Percentiles rank a stretch among this genome's conserved stretches.
Conservation (phyloP, 306 rosid genomes). For the Glycine latifolia region DNA sequence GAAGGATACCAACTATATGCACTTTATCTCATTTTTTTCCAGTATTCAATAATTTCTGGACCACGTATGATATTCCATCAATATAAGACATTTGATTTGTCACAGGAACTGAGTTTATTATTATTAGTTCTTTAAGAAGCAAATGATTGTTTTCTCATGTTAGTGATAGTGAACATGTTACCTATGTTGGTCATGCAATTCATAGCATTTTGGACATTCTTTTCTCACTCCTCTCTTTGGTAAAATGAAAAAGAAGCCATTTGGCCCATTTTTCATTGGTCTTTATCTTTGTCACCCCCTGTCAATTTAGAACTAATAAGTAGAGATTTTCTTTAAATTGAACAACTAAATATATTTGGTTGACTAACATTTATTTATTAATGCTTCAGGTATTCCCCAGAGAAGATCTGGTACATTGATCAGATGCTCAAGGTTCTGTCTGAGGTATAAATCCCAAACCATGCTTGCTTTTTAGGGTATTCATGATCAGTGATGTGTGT, state of each 20-base stretch:
- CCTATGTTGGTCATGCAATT: conserved; percentile 28
- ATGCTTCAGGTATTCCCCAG: conserved; percentile 86
- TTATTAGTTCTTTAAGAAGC: conserved; percentile 28
- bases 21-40: neutral
- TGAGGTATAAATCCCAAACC: conserved; percentile 70
- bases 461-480: conserved; percentile 32
- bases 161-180: conserved; percentile 25
- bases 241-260: conserved; percentile 34
- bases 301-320: conserved; percentile 28
- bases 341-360: conserved; percentile 14
- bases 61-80: conserved; percentile 27
- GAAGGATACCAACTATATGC: conserved; percentile 22
- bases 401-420: conserved; percentile 98
- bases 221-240: conserved; percentile 30
- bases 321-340: conserved; percentile 38
- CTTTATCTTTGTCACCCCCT: conserved; percentile 22
- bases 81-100: conserved; percentile 37
- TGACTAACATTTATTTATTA: conserved; percentile 52
- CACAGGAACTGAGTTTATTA: conserved; percentile 27
- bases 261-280: conserved; percentile 25
- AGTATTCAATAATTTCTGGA: conserved; percentile 20
- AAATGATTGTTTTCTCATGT: conserved; percentile 22
- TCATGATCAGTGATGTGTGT: conserved; percentile 4
- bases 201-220: conserved; percentile 32
- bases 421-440: conserved; percentile 98